These are phyloP conservation scores for Salix purpurea DNA, from an alignment of 345 rosid genomes.

Conservation along the genomic window DNA sequence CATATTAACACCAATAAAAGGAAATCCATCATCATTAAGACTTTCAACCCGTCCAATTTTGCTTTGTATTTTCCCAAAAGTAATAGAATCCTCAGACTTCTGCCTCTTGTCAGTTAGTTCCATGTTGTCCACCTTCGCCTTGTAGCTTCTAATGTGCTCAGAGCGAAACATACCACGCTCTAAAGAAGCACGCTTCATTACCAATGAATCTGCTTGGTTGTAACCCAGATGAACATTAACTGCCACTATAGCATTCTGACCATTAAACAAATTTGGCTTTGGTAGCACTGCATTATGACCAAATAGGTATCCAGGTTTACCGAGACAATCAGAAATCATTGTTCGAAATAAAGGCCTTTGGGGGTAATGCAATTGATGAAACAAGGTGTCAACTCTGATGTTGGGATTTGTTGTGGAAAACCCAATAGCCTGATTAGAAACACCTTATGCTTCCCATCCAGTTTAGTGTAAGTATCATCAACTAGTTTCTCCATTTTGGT, in stretches of 20 bases:
- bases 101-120: slow-evolving; percentile 56
- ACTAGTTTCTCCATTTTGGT: slow-evolving; percentile 48
- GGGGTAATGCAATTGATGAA: slow-evolving; percentile 75
- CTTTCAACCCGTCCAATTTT: too few relatives aligned
- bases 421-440: slow-evolving; percentile 89
- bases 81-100: slow-evolving; percentile 50
- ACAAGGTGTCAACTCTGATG: slow-evolving; percentile 72
- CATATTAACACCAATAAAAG: too few relatives aligned
- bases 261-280: slow-evolving; percentile 52
- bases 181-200: slow-evolving; percentile 84
- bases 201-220: slow-evolving; percentile 91
- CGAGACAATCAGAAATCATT: slow-evolving; percentile 65
- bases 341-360: slow-evolving; percentile 83
- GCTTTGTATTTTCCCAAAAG: neutral
- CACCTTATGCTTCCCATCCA: slow-evolving; percentile 50
- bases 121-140: slow-evolving; percentile 77
- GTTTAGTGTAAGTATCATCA: slow-evolving; percentile 47
- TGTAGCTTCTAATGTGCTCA: slow-evolving; percentile 82
- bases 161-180: slow-evolving; percentile 91
- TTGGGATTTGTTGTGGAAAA: slow-evolving; percentile 78
- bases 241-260: slow-evolving; percentile 92
- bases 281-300: slow-evolving; percentile 37
- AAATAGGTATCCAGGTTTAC: slow-evolving; percentile 38
- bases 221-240: slow-evolving; percentile 89
- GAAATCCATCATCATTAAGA: too few relatives aligned